Percentiles rank a stretch among this genome's conserved stretches.
phyloP scores from a whole-genome alignment of 2,329 filamentous ascomycete species.

The Juglanconis juglandina region DNA sequence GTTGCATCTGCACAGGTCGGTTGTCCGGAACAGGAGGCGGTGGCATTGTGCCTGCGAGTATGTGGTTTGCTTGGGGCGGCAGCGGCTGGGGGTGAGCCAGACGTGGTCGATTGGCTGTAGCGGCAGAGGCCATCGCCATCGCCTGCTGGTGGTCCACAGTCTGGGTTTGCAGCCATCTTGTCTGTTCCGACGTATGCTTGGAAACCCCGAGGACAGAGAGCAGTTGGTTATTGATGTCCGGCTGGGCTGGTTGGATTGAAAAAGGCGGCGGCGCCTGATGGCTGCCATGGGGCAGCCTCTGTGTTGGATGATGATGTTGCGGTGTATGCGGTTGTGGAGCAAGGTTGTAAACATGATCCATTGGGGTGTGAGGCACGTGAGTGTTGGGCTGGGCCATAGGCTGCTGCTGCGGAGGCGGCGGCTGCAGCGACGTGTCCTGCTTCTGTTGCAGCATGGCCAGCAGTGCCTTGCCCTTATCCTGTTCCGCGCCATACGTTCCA shows the following conservation, averaged over 20 bases:
- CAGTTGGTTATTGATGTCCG: conserved; percentile 22
- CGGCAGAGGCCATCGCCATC: background rate
- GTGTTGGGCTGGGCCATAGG: background rate
- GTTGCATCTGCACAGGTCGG: conserved; percentile 10
- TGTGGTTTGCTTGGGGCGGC: conserved; percentile 13
- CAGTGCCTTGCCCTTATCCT: conserved; percentile 48
- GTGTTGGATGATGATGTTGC: conserved; percentile 52
- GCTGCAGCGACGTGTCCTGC: conserved; percentile 25
- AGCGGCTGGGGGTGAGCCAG: conserved; percentile 13
- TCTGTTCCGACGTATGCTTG: conserved; percentile 6
- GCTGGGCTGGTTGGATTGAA: conserved; percentile 43
- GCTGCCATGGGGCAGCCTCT: conserved; percentile 42
- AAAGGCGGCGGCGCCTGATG: conserved; percentile 49
- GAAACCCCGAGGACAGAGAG: conserved; percentile 23
- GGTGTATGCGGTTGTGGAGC: conserved; percentile 54
- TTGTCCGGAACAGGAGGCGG: background rate
- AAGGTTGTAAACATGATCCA: conserved; percentile 50
- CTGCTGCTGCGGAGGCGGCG: conserved; percentile 19
- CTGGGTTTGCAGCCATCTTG: conserved; percentile 6
- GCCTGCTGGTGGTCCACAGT: conserved; percentile 7
- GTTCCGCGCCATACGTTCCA: conserved; percentile 13
- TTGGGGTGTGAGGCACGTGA: conserved; percentile 44
- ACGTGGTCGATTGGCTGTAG: background rate
- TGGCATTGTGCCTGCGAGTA: background rate
- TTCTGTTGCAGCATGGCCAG: conserved; percentile 50